A percentile compares a stretch with the other conserved stretches of the same genome.
Evolutionary conservation across 1,139 yeast genomes (phyloP).

Genomic region (Blastobotrys aristatus): DNA sequence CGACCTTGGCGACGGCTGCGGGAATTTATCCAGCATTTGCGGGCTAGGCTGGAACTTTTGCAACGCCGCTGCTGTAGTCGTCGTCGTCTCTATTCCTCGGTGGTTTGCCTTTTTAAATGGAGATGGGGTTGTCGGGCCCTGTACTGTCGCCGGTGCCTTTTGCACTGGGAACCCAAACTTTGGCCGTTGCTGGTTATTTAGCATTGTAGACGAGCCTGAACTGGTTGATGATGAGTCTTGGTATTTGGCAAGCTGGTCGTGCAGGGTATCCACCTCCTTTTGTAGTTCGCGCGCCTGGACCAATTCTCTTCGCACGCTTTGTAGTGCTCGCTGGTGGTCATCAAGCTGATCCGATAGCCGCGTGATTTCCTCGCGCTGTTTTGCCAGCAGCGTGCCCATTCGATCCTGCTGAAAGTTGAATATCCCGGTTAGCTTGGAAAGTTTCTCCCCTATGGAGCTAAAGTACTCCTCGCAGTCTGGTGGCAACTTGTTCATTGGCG

Average conservation of each 20-base stretch:
- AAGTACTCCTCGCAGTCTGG: slow-evolving; percentile 5
- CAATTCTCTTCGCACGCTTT: slow-evolving; percentile 3
- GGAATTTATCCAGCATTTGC: neutral
- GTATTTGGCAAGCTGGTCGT: slow-evolving; percentile 1
- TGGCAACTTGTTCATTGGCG: neutral
- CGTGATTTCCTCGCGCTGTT: slow-evolving; percentile 1
- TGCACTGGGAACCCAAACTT: neutral
- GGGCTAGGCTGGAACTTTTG: slow-evolving; percentile 1
- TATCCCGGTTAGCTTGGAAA: neutral
- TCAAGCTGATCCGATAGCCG: neutral
- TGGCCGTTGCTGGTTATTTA: neutral
- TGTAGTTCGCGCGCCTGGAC: slow-evolving; percentile 2
- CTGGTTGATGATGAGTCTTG: neutral
- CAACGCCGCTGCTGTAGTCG: neutral
- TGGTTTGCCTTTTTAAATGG: neutral
- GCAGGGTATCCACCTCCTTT: slow-evolving; percentile 3
- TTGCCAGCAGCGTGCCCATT: neutral
- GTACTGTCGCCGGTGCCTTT: too few species aligned
- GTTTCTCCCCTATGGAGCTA: neutral
- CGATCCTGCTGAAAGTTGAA: neutral
- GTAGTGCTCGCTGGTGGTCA: neutral
- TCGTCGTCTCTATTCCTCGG: neutral
- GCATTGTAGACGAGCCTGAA: neutral
- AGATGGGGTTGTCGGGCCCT: neutral
- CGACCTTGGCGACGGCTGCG: neutral